A percentile compares a stretch with the other conserved stretches of the same genome.
These are phyloP conservation scores for Cyphellophora attinorum DNA, from an alignment of 2,329 filamentous ascomycete species.

Conservation along the genomic window DNA sequence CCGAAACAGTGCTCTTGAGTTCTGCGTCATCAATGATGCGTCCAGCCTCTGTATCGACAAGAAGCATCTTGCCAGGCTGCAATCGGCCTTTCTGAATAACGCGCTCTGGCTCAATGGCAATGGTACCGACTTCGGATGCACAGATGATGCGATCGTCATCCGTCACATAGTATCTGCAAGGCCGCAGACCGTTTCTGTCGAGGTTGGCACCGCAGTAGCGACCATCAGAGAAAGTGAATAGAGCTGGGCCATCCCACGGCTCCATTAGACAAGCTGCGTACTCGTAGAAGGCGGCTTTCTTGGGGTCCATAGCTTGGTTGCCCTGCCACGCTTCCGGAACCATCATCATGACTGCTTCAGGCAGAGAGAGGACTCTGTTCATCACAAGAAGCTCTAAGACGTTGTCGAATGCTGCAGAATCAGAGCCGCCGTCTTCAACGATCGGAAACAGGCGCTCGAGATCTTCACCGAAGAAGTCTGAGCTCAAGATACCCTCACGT, in stretches of 20 bases:
- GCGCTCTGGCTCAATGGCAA: conserved; percentile 78
- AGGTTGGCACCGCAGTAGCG: conserved; percentile 95
- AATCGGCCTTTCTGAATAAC: conserved; percentile 88
- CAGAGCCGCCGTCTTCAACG: conserved; percentile 91
- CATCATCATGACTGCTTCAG: conserved; percentile 97
- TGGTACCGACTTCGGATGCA: conserved; percentile 91
- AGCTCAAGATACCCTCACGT: conserved; percentile 88
- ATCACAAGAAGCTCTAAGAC: conserved; percentile 88
- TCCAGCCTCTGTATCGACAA: conserved; percentile 83
- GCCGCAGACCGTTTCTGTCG: conserved; percentile 87
- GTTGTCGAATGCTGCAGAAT: conserved; percentile 95
- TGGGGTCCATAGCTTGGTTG: conserved; percentile 81
- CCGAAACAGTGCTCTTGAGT: conserved; percentile 80
- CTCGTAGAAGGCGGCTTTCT: conserved; percentile 95
- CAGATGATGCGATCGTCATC: conserved; percentile 96
- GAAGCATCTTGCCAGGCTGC: conserved; percentile 89
- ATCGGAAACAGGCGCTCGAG: conserved; percentile 86
- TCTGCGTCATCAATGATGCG: conserved; percentile 92
- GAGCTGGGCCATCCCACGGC: conserved; percentile 91
- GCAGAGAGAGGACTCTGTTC: conserved; percentile 88
- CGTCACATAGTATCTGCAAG: conserved; percentile 94
- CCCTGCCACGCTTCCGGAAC: conserved; percentile 97
- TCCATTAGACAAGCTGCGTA: conserved; percentile 99
- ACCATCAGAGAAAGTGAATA: conserved; percentile 95
- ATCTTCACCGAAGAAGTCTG: conserved; percentile 83